phyloP scores from a whole-genome alignment of 208 protist species.

The Acanthamoeba royreba region DNA sequence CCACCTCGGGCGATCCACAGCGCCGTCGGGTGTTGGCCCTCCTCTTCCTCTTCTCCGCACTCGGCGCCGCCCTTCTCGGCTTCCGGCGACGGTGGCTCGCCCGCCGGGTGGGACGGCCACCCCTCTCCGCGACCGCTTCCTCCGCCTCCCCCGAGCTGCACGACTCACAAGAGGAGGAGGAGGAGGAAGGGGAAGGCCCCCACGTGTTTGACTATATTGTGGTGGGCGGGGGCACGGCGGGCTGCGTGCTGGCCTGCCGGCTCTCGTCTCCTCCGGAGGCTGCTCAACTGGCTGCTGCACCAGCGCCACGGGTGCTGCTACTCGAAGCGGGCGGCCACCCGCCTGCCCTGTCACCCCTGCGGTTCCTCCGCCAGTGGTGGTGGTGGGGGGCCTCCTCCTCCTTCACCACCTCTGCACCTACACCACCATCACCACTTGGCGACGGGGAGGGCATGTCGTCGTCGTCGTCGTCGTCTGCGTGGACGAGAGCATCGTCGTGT shows the following conservation, averaged over 20 bases:
- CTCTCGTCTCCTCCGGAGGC: too few species aligned
- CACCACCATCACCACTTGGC: too few species aligned
- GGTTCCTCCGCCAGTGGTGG: not conserved
- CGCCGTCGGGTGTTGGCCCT: not conserved
- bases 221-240: not conserved
- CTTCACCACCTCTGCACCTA: too few species aligned
- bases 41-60: not conserved
- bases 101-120: not conserved
- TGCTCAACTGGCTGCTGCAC: too few species aligned
- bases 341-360: not conserved
- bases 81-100: not conserved
- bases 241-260: not conserved
- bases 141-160: too few species aligned
- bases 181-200: not conserved
- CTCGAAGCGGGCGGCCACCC: not conserved
- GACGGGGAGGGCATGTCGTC: not conserved
- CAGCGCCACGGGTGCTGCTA: not conserved
- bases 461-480: not conserved
- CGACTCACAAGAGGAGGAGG: not conserved
- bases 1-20: not conserved
- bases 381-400: not conserved
- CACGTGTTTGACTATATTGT: not conserved
- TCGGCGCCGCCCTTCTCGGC: not conserved
- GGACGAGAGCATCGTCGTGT: not conserved
- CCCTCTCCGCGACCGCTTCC: not conserved